Evolutionary conservation across 139 green algal genomes (phyloP).

Genomic region (Chlorella sp.): DNA sequence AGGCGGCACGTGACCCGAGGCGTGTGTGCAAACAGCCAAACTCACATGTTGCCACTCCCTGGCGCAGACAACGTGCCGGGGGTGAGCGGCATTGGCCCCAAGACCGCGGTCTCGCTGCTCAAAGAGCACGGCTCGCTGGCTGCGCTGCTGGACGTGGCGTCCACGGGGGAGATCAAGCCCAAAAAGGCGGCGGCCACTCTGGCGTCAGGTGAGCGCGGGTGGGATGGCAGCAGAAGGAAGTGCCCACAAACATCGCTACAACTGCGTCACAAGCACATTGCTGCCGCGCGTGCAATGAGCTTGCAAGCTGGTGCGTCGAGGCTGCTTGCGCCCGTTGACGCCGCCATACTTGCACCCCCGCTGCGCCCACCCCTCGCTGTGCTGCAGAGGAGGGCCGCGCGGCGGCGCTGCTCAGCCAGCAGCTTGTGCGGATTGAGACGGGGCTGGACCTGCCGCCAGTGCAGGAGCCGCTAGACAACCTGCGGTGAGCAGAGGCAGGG

Average conservation of each 20-base stretch:
- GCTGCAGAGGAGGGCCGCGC: conserved; percentile 36
- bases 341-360: background rate
- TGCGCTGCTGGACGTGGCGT: conserved; percentile 38
- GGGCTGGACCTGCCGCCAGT: conserved; percentile 56
- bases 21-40: no score
- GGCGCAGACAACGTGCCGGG: conserved; percentile 52
- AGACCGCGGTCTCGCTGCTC: conserved; percentile 57
- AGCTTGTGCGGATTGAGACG: conserved; percentile 62
- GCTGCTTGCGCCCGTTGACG: no score
- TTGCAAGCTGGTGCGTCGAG: no score
- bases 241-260: no score
- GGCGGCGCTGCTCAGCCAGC: conserved; percentile 56
- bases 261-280: no score
- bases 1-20: no score
- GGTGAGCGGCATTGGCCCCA: conserved; percentile 63
- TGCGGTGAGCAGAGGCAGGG: conserved; percentile 44
- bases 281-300: no score
- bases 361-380: conserved; percentile 1
- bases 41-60: no score
- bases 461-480: conserved; percentile 19
- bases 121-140: conserved; percentile 46
- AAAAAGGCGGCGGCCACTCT: conserved; percentile 23
- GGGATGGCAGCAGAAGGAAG: no score
- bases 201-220: background rate
- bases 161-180: background rate